Conservation (phyloP, 768 basidiomycete genomes). For the Cubamyces lactineus region DNA sequence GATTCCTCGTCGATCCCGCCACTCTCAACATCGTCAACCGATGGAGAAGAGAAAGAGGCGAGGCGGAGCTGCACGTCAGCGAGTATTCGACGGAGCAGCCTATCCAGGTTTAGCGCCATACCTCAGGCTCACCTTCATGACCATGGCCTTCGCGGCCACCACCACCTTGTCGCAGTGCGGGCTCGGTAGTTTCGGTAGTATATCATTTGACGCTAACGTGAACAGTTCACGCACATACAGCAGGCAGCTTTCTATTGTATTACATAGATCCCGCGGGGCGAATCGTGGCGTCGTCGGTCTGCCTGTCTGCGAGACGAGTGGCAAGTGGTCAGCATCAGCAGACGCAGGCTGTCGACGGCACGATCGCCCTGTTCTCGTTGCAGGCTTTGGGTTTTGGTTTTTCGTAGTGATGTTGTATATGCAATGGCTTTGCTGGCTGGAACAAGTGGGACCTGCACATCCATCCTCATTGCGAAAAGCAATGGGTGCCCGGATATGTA, state of each 20-base stretch:
- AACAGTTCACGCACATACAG: conserved; percentile 1
- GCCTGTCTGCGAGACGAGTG: background rate
- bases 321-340: background rate
- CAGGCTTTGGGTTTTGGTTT: conserved; percentile 3
- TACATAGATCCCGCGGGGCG: conserved; percentile 3
- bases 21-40: conserved; percentile 76
- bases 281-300: background rate
- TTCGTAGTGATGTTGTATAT: conserved; percentile 9
- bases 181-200: background rate
- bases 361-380: background rate
- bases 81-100: conserved; percentile 23
- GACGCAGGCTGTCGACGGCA: background rate
- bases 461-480: no score
- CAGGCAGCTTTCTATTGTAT: conserved; percentile 1
- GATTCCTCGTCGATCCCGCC: conserved; percentile 77
- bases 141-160: background rate
- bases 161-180: background rate
- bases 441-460: no score
- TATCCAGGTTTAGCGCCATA: conserved; percentile 8
- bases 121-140: no score
- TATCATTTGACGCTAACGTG: background rate
- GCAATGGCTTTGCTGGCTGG: background rate
- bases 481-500: no score
- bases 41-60: conserved; percentile 88
- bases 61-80: conserved; percentile 48